phyloP scores from a whole-genome alignment of 805 yeast genomes.

The Torulaspora microellipsoides region DNA sequence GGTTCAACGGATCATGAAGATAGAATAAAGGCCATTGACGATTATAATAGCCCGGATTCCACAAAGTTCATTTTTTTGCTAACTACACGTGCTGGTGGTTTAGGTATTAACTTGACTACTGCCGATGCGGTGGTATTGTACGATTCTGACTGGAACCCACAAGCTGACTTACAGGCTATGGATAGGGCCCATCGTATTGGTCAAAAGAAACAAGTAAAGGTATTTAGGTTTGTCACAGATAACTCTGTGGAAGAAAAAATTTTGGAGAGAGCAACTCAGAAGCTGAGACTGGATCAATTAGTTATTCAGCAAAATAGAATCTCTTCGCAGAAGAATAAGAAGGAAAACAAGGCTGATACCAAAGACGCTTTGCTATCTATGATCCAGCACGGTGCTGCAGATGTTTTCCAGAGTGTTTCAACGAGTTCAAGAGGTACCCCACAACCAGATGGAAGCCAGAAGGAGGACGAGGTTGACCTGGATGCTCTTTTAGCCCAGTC shows the following conservation, averaged over 20 bases:
- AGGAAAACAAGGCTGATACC: slow-evolving; percentile 36
- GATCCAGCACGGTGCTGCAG: slow-evolving; percentile 82
- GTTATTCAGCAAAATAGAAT: slow-evolving; percentile 74
- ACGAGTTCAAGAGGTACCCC: slow-evolving; percentile 27
- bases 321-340: slow-evolving; percentile 21
- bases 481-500: slow-evolving; percentile 58
- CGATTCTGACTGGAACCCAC: slow-evolving; percentile 88
- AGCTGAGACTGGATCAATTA: slow-evolving; percentile 70
- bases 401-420: slow-evolving; percentile 40
- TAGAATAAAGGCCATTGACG: slow-evolving; percentile 71
- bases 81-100: slow-evolving; percentile 87
- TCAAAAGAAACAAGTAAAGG: slow-evolving; percentile 78
- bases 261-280: slow-evolving; percentile 76
- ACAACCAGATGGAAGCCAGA: slow-evolving; percentile 27
- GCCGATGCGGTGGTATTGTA: slow-evolving; percentile 72
- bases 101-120: slow-evolving; percentile 77
- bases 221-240: slow-evolving; percentile 71
- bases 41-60: slow-evolving; percentile 69
- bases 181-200: slow-evolving; percentile 88
- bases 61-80: slow-evolving; percentile 68
- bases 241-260: slow-evolving; percentile 83
- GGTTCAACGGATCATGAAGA: slow-evolving; percentile 80
- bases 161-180: slow-evolving; percentile 86
- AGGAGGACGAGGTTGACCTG: slow-evolving; percentile 47
- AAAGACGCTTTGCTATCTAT: slow-evolving; percentile 72